phyloP scores from a whole-genome alignment of 2,329 filamentous ascomycete genomes.

The Stagonosporopsis rhizophila region DNA sequence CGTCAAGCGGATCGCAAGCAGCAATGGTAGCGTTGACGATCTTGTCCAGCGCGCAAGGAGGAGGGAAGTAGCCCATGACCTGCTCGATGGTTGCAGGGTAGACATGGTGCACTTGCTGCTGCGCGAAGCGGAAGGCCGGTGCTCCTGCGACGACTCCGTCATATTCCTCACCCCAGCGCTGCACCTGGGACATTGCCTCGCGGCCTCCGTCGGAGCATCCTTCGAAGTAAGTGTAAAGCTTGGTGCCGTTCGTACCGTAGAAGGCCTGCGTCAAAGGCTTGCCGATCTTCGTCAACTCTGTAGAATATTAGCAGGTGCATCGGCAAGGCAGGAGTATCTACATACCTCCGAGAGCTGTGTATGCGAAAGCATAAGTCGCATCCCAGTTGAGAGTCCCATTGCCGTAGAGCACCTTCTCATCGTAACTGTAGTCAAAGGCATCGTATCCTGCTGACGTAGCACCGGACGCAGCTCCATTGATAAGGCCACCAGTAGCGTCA shows the following conservation, averaged over 20 bases:
- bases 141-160: conserved; percentile 57
- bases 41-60: conserved; percentile 56
- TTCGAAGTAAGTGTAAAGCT: conserved; percentile 59
- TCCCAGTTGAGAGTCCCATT: conserved; percentile 63
- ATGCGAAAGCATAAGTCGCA: conserved; percentile 58
- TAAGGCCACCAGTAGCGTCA: conserved; percentile 52
- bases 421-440: conserved; percentile 52
- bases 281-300: conserved; percentile 58
- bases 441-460: conserved; percentile 61
- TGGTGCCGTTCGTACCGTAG: conserved; percentile 38
- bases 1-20: conserved; percentile 63
- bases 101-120: conserved; percentile 57
- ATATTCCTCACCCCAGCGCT: conserved; percentile 59
- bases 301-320: neutral
- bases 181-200: conserved; percentile 59
- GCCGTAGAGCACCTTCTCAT: conserved; percentile 39
- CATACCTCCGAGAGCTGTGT: conserved; percentile 54
- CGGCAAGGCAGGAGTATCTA: neutral
- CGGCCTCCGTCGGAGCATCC: conserved; percentile 63
- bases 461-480: conserved; percentile 58
- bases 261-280: conserved; percentile 54
- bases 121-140: conserved; percentile 56
- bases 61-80: conserved; percentile 52
- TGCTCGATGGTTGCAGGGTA: conserved; percentile 51
- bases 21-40: conserved; percentile 63